Evolutionary conservation across 192 early-diverging fungal species (phyloP), one percentile per base, ranked within the genome.

Genomic region (Coemansia sp.): DNA sequence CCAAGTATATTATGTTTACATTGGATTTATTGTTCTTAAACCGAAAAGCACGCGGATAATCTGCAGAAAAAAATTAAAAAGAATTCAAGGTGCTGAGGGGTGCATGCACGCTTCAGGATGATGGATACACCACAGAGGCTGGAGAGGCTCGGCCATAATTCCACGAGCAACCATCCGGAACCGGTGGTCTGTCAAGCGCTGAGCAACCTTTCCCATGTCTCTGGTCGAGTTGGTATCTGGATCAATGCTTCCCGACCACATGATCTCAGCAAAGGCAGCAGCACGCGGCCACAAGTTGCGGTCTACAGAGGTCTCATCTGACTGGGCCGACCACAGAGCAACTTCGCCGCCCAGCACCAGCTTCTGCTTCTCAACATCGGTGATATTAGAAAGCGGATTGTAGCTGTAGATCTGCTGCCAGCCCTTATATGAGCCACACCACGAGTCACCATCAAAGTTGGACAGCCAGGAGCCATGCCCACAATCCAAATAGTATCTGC

Each of bases 401-500:
- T 79, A 88, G 51, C 49, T 59, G 59, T 90, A 87, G 44, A 87
- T 82, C 33, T 80, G 81, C 65, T 86, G 82, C 88, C 87, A 88
- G 38, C 80, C 66, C 78, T 85, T 85, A 78, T 78, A 87, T 11
- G 86, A 83, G 37, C 70, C 77, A 61, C 88, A 90, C 86, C 88
- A 89, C 39, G 85, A 86, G 35, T 61, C 68, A 48, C 84, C 83
- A 11, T 72, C 66, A 61, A 82, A 83, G 55, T 87, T 84, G 26
- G 80, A 70, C 35, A 89, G 72, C 89, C 87, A 91, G 42, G 78
- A 83, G 33, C 87, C 87, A 51, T 83, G 82, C 0, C 87, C 86
- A 61, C 87, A 91, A 69, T 91, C 87, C 53, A 89, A 70, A 37
- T 86, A 83, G 59, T 85, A 86, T 57, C 79, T 85, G 53, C 82